Evolutionary conservation across 805 yeast genomes (phyloP), one percentile per base, ranked within the genome.

Genomic region (Starmerella lactis-condensi): DNA sequence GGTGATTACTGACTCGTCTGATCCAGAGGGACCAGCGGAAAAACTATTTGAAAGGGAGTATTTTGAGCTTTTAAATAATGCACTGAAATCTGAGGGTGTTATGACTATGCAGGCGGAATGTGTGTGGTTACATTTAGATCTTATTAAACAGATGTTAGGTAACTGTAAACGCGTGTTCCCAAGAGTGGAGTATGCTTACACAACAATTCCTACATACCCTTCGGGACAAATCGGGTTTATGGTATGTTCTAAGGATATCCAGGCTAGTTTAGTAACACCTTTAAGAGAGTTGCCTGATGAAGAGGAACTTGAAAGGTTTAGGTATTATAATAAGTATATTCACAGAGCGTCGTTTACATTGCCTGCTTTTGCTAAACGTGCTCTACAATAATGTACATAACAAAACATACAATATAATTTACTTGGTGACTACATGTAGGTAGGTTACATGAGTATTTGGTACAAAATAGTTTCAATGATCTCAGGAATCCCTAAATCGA

Each of bases 21-120:
- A 85, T 57, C 96, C 96, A 30, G 96, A 85, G 57, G 98, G 96
- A 34, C 96, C 98, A 21, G 96, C 96, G 30, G 94, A 75, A 56
- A 65, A 79, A 22, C 66, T 85, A 31, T 89, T 89, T 70, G 92
- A 83, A 61, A 75, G 77, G 54, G 79, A 82, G 18, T 85, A 85
- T 65, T 85, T 83, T 55, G 66, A 75, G 57, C 68, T 85, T 40
- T 64, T 85, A 54, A 61, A 65, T 53, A 75, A 71, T 40, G 94
- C 96, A n/a, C 67, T 85, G 45, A 82, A 92, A 38, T 89, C 72
- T 41, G 70, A 79, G 53, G 98, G 98, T 53, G 85, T 83, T 36
- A 75, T 89, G 49, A 61, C 72, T 35, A 82, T 94, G 36, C 95
- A 85, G 61, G 95, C 44, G 33, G 94, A 82, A 62, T 74, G 71